Evolutionary conservation across 352 stramenopile genomes (phyloP).

Genomic region (Globisporangium recalcitrans): DNA sequence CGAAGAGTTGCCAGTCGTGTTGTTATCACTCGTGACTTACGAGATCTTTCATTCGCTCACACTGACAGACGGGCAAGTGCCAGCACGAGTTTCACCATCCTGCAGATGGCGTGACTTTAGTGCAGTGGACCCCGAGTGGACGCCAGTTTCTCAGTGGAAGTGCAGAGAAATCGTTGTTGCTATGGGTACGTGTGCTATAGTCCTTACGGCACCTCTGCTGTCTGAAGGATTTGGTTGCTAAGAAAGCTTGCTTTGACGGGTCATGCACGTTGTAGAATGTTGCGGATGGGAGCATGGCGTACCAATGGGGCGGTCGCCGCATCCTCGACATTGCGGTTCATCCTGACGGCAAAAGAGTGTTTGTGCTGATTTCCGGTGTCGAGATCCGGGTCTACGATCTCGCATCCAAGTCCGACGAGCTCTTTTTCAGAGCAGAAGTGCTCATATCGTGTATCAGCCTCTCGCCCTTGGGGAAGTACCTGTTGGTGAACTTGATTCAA

Average conservation of each 20-base stretch:
- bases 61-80: conserved; percentile 37
- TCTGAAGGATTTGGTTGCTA: neutral
- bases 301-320: conserved; percentile 65
- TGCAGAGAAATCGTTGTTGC: conserved; percentile 61
- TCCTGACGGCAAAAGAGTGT: conserved; percentile 42
- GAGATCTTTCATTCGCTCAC: neutral
- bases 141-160: conserved; percentile 68
- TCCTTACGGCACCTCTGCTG: too few relatives aligned
- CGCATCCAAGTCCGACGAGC: conserved; percentile 44
- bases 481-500: conserved; percentile 64
- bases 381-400: conserved; percentile 67
- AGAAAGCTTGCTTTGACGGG: neutral
- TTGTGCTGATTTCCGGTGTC: conserved; percentile 47
- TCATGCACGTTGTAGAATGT: conserved; percentile 30
- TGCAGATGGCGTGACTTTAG: conserved; percentile 35
- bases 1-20: neutral
- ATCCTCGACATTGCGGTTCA: conserved; percentile 60
- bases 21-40: neutral
- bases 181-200: too few relatives aligned
- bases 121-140: conserved; percentile 54
- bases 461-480: conserved; percentile 34
- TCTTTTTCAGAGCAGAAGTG: conserved; percentile 49
- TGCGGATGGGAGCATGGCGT: conserved; percentile 40
- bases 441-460: conserved; percentile 54
- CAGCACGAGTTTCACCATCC: conserved; percentile 55